Evolutionary conservation across 768 basidiomycete species (phyloP).

Genomic region (Mycena crocata): DNA sequence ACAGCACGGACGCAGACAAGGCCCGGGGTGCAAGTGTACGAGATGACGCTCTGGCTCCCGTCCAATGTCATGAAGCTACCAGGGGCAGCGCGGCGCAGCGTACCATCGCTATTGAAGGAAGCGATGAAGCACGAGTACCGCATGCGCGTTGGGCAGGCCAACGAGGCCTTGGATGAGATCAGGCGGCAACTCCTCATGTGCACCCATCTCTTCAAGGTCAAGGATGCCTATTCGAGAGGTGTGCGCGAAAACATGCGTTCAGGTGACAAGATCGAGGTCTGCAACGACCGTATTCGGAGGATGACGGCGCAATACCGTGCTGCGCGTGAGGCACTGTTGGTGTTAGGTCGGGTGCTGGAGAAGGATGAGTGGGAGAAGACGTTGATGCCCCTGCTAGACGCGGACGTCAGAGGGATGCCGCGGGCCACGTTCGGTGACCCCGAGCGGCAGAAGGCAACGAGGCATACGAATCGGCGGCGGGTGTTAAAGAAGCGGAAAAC

Average conservation of each 20-base stretch:
- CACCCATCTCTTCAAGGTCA: constrained; percentile 34
- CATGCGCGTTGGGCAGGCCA: constrained; percentile 39
- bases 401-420: constrained; percentile 37
- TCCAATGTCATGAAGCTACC: constrained; percentile 21
- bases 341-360: constrained; percentile 1
- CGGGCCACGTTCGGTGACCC: too few species aligned
- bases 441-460: background rate
- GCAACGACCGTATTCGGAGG: constrained; percentile 32
- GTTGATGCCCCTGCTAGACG: constrained; percentile 20
- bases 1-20: background rate
- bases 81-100: background rate
- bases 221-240: constrained; percentile 35
- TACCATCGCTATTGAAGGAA: background rate
- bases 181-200: constrained; percentile 36
- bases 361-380: constrained; percentile 30
- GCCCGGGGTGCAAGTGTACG: background rate
- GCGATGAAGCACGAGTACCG: constrained; percentile 36
- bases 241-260: constrained; percentile 40
- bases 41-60: constrained; percentile 36
- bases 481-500: background rate
- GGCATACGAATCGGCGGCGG: background rate
- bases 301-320: constrained; percentile 33
- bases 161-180: constrained; percentile 37
- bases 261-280: constrained; percentile 23
- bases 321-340: constrained; percentile 31